Base-by-base conservation (phyloP, 2,329 filamentous ascomycete species). In the Hypoxylon sp. region DNA sequence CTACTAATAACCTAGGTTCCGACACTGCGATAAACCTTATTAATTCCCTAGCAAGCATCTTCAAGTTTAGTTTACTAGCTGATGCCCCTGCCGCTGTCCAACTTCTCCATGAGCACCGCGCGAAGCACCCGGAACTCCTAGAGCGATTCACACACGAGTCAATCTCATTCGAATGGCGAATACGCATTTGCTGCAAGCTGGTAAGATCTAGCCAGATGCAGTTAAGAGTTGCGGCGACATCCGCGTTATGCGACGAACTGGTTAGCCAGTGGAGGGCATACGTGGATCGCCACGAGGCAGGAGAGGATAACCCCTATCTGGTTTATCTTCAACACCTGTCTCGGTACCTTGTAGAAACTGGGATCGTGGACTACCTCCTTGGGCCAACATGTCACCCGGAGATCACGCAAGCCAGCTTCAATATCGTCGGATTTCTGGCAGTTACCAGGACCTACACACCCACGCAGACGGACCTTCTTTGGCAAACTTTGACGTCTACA, bases 341-440 rank as follows among this genome's bases (percentile, higher is more conserved):
- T 4, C 76, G 82, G 16, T 87, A 89, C 58, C 75, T 97, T 23
- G 77, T 87, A 11, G 73, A 79, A 5, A 87, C 88, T 27, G 84
- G 86, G 43, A 76, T 97, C 17, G 82, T 96, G 16, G 84, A 91
- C 51, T 97, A 97, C 70, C 85, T 99, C 34, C 82, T 97, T 41
- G 90, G 93, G 2, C 86, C 93, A 9, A 91, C 91, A 47, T 97
- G 93, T 21, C 94, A 97, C 65, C 91, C 92, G 1, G 91, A 96
- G 66, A 84, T 97, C 43, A 94, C 95, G 13, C 79, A 81, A 25
- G 85, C 91, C 60, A 90, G 90, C 64, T 80, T 81, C 29, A 96
- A 96, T 57, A 89, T 97, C 43, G 78, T 97, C 36, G 90, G 90
- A 1, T 97, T 97, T 64, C 77, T 97, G 41, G 82, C 91, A 15